Evolutionary conservation across 345 rosid species (phyloP).

Genomic region (Excoecaria cochinchinensis): DNA sequence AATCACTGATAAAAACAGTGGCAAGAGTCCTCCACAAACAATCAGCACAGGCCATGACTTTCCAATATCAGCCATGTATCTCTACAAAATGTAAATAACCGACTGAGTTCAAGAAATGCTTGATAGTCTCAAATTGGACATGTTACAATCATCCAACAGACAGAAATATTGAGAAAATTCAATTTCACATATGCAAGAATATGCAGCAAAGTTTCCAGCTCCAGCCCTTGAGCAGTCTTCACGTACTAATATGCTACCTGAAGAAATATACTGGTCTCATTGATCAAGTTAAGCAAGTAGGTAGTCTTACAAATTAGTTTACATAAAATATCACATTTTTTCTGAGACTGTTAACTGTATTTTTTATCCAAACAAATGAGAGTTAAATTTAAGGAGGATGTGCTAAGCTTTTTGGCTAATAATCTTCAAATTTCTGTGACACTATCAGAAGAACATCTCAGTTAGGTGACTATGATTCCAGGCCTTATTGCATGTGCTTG

Average conservation of each 20-base stretch:
- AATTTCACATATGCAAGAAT: not conserved
- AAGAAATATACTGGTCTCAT: not conserved
- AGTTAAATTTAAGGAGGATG: not conserved
- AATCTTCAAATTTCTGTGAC: not conserved
- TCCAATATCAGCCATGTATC: constrained; percentile 91
- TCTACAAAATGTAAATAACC: constrained; percentile 44
- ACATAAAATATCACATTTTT: not conserved
- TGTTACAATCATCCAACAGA: not conserved
- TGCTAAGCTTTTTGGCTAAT: not conserved
- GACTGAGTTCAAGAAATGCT: constrained; percentile 13
- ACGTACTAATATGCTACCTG: not conserved
- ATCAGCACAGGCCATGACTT: constrained; percentile 96
- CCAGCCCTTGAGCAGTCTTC: not conserved
- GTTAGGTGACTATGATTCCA: not conserved
- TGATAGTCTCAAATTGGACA: not conserved
- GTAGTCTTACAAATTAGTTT: not conserved
- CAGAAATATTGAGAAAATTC: not conserved
- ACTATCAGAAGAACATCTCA: not conserved
- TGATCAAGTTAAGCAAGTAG: not conserved
- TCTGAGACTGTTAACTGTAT: not conserved
- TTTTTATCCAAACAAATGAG: not conserved
- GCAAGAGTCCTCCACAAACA: constrained; percentile 91
- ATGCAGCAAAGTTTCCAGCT: not conserved
- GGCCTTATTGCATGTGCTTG: not conserved
- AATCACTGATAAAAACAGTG: constrained; percentile 77